Evolutionary conservation across 805 yeast genomes (phyloP).

Genomic region (Crinitomyces ghanaensis): DNA sequence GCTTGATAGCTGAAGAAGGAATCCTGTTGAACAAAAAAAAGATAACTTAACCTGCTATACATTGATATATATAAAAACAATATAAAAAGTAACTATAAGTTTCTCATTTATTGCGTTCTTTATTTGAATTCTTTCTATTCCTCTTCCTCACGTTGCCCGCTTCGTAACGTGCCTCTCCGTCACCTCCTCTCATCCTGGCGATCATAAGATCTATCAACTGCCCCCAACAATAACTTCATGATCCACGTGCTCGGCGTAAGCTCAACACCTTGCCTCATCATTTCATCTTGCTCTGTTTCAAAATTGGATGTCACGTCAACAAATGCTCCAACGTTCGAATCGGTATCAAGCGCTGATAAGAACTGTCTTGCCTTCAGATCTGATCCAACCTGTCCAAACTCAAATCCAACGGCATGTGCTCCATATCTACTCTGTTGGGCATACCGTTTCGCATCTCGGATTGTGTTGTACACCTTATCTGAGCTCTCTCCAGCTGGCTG

Average conservation of each 20-base stretch:
- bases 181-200: slow-evolving; percentile 22
- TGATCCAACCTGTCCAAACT: slow-evolving; percentile 25
- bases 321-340: slow-evolving; percentile 19
- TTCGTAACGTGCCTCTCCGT: too few relatives aligned
- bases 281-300: slow-evolving; percentile 24
- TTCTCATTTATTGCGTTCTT: too few relatives aligned
- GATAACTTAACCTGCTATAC: too few relatives aligned
- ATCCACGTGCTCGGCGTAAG: slow-evolving; percentile 23
- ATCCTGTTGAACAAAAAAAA: too few relatives aligned
- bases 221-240: slow-evolving; percentile 21
- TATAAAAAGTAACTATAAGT: too few relatives aligned
- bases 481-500: slow-evolving; percentile 24
- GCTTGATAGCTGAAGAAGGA: too few relatives aligned
- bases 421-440: slow-evolving; percentile 18
- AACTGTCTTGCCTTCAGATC: slow-evolving; percentile 23
- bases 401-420: slow-evolving; percentile 23
- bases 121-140: too few relatives aligned
- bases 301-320: slow-evolving; percentile 23
- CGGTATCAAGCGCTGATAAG: slow-evolving; percentile 19
- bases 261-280: slow-evolving; percentile 22
- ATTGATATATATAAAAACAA: too few relatives aligned
- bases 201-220: slow-evolving; percentile 23
- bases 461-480: slow-evolving; percentile 15
- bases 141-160: too few relatives aligned
- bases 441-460: slow-evolving; percentile 17